phyloP scores from a whole-genome alignment of 2,329 filamentous ascomycete species.

The Aspergillus hiratsukae region DNA sequence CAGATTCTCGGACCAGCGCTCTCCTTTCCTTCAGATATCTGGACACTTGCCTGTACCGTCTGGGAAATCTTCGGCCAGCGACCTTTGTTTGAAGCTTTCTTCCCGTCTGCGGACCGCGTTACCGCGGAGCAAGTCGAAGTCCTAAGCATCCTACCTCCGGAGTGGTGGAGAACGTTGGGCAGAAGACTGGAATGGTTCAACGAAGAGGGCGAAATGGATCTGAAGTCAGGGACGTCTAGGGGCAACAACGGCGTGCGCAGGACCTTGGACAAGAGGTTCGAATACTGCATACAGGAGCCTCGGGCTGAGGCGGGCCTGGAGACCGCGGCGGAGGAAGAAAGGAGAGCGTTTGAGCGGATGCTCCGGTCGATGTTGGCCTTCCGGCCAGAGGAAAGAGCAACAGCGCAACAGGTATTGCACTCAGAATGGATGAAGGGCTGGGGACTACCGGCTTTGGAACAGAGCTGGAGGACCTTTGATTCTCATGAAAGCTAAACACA shows the following conservation, averaged over 20 bases:
- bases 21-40: conserved; percentile 35
- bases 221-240: conserved; percentile 2
- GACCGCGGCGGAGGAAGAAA: conserved; percentile 14
- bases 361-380: conserved; percentile 21
- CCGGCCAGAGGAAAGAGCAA: conserved; percentile 15
- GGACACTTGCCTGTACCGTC: conserved; percentile 36
- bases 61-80: conserved; percentile 32
- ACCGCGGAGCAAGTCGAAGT: conserved; percentile 25
- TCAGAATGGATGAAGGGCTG: conserved; percentile 24
- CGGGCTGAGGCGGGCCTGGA: conserved; percentile 17
- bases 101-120: conserved; percentile 18
- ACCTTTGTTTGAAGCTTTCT: conserved; percentile 23
- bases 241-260: conserved; percentile 1
- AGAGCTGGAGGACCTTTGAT: neutral
- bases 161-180: conserved; percentile 24
- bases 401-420: conserved; percentile 17
- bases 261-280: conserved; percentile 14
- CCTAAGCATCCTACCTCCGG: conserved; percentile 22
- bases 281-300: conserved; percentile 22
- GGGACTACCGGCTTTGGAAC: conserved; percentile 15
- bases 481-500: neutral
- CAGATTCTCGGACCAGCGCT: conserved; percentile 29
- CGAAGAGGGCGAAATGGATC: conserved; percentile 17
- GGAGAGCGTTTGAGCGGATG: conserved; percentile 19
- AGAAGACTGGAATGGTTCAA: conserved; percentile 14